Evolutionary conservation across 169 alveolate species (phyloP).

Genomic region (Eimeria necatrix): DNA sequence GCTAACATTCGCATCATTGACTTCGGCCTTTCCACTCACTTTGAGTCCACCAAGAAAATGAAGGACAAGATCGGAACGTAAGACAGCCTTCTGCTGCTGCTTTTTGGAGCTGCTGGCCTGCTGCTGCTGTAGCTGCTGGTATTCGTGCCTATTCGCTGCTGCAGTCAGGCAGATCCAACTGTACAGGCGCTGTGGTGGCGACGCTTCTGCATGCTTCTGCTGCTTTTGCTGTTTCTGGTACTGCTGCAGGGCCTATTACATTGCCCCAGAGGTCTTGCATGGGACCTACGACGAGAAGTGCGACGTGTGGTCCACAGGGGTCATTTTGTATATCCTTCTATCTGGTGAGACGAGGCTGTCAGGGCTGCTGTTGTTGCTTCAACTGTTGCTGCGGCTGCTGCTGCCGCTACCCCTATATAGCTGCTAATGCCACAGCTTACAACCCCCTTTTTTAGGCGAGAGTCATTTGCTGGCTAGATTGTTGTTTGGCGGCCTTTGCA

Average conservation of each 20-base stretch:
- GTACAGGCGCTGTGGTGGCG: neutral
- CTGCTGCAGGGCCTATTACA: slow-evolving; percentile 90
- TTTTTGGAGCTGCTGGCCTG: slow-evolving; percentile 50
- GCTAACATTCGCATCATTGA: slow-evolving; percentile 96
- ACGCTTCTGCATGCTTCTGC: neutral
- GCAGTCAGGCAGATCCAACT: too few species aligned
- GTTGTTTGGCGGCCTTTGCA: slow-evolving; percentile 39
- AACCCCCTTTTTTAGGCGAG: too few species aligned
- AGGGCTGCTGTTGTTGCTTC: slow-evolving; percentile 1
- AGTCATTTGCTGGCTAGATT: neutral
- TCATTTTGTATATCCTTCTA: slow-evolving; percentile 92
- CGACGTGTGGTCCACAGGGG: slow-evolving; percentile 95
- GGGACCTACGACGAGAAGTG: slow-evolving; percentile 95
- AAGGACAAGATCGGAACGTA: slow-evolving; percentile 96
- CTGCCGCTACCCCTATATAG: too few species aligned
- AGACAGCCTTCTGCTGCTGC: slow-evolving; percentile 53
- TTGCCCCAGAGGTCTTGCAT: slow-evolving; percentile 95
- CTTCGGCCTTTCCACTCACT: slow-evolving; percentile 96
- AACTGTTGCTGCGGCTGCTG: neutral
- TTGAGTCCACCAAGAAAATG: slow-evolving; percentile 92
- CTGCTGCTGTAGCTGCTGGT: slow-evolving; percentile 39
- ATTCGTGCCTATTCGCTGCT: neutral
- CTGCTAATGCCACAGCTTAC: neutral
- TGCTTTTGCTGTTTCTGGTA: slow-evolving; percentile 18
- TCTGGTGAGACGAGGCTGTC: slow-evolving; percentile 83